These are phyloP conservation scores for Fusarium mangiferae DNA, from an alignment of 2,329 filamentous ascomycete species.

Conservation along the genomic window DNA sequence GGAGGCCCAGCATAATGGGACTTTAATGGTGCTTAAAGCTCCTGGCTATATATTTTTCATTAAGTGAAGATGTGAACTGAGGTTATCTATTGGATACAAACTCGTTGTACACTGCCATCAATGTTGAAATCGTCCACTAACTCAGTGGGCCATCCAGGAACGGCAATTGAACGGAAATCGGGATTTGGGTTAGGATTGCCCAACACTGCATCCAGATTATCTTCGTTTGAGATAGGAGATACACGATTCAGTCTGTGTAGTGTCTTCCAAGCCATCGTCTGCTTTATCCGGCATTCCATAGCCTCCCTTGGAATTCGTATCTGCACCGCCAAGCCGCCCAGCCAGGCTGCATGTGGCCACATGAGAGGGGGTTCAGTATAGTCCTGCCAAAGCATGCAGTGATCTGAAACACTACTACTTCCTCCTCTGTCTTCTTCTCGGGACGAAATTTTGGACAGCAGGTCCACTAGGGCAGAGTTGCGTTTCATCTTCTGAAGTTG, in stretches of 20 bases:
- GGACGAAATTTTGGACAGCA: background rate
- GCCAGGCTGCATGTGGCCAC: too few relatives aligned
- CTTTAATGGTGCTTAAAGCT: too few relatives aligned
- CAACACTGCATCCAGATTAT: background rate
- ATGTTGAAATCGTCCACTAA: background rate
- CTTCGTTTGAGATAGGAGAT: background rate
- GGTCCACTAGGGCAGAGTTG: too few relatives aligned
- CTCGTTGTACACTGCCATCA: background rate
- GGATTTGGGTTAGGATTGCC: background rate
- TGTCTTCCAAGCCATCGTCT: background rate
- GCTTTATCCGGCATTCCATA: background rate
- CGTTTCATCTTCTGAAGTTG: too few relatives aligned
- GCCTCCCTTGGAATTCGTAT: background rate
- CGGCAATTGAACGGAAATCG: background rate
- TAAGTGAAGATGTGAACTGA: fast-evolving
- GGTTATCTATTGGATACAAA: fast-evolving
- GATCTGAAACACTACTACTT: background rate
- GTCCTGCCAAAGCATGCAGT: background rate
- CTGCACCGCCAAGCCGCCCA: too few relatives aligned
- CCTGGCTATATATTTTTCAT: too few relatives aligned
- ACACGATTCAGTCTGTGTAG: background rate
- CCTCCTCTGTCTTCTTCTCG: background rate
- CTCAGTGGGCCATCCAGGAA: background rate
- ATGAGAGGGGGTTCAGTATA: too few relatives aligned
- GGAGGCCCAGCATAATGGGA: fast-evolving